Base-by-base conservation (phyloP, 106 monocot genomes). In the Cymbidium sinense region DNA sequence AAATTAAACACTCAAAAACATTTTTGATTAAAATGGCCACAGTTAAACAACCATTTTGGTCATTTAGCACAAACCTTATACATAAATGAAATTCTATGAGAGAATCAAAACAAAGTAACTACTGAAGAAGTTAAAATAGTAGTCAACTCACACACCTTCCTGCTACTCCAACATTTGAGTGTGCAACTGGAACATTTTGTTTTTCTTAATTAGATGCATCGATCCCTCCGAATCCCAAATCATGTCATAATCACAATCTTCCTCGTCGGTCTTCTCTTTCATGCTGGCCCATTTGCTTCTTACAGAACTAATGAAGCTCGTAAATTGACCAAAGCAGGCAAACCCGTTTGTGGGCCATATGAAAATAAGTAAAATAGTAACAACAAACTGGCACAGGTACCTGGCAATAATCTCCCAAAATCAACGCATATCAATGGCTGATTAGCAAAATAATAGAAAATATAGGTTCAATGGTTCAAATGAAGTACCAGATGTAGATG, bases 151-250 rank as follows among this genome's bases (percentile, higher is more conserved):
- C 72, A 77, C 36, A 99, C 94, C 96, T 91, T 87, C 84, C 86
- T 43, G 77, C 65, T 72, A 75, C 43, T 75, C 81, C 85, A 9
- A 52, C 35, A 82, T 94, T 90, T 10, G 84, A 80, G n/a, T 79
- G 79, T 74, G 79, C 20, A 23, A 0, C 29, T 33, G 82, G 71
- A 9, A n/a, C 76, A 35, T 74, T 55, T 61, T 64, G 11, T 84
- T 76, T 78, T 89, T 98, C 84, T 87, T 99, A 10, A 99, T 83
- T 50, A 99, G 87, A 88, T 99, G 98, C 94, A 95, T 92, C 12
- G 92, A 85, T 20, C 98, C 98, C 73, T 99, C 94, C 31, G 98
- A 94, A 89, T 99, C 98, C 94, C 94, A 99, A 7, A 99, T 54
- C 98, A 90, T 92, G 70, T 99, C 98, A 75, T 92, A 94, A 8